Conservation (phyloP, 73 alveolate genomes). For the Paramecium pentaurelia region DNA sequence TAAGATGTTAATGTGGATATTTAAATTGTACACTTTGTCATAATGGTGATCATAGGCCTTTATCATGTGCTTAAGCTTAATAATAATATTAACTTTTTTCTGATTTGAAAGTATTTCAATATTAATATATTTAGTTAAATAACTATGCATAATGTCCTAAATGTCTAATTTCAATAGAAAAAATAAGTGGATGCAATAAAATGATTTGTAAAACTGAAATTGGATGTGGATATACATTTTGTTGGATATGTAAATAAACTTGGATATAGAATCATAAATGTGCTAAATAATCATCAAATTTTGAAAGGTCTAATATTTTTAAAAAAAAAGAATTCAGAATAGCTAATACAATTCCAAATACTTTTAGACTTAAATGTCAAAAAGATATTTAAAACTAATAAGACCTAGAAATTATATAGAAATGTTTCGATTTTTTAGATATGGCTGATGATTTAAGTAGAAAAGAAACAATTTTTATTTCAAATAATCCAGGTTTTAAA, state of each 20-base stretch:
- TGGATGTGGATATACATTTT: slow-evolving; percentile 56
- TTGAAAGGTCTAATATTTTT: too few relatives aligned
- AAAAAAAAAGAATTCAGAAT: too few relatives aligned
- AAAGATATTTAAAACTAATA: not conserved
- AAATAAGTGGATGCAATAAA: slow-evolving; percentile 50
- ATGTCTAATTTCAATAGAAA: slow-evolving; percentile 37
- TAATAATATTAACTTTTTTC: not conserved
- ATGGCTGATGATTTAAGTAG: not conserved
- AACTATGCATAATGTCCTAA: not conserved
- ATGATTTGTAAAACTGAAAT: slow-evolving; percentile 39
- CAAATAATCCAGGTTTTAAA: too few relatives aligned
- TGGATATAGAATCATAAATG: not conserved
- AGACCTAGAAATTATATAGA: not conserved
- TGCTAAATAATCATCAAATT: too few relatives aligned
- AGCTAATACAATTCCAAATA: not conserved
- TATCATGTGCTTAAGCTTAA: not conserved
- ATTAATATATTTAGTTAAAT: too few relatives aligned
- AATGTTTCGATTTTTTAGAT: not conserved
- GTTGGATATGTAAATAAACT: slow-evolving; percentile 38
- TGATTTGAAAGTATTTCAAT: too few relatives aligned
- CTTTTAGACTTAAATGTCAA: too few relatives aligned
- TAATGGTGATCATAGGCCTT: not conserved
- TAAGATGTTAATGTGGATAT: not conserved
- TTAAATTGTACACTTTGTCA: not conserved
- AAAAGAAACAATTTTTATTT: not conserved